Conservation (phyloP, 1,284 basidiomycete genomes). For the Volvariella surrecta region DNA sequence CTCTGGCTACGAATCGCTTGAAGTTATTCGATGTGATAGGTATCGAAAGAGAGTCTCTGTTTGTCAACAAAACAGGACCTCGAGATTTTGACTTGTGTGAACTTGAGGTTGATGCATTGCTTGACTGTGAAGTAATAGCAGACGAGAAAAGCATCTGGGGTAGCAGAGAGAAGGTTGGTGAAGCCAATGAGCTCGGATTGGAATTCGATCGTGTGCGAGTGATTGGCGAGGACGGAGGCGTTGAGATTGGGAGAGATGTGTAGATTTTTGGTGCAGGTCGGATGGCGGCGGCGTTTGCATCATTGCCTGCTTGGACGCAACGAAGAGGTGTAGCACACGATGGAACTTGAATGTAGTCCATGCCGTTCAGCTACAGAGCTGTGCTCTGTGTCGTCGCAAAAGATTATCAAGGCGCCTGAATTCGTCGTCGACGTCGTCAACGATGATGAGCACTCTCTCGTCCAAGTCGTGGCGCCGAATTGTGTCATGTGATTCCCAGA, state of each 20-base stretch:
- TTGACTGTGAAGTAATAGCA: constrained; percentile 7
- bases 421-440: no score
- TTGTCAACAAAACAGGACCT: constrained; percentile 22
- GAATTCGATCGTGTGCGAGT: constrained; percentile 14
- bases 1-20: constrained; percentile 56
- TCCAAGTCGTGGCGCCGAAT: no score
- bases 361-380: no score
- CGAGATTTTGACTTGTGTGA: constrained; percentile 2
- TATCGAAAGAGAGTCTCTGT: constrained; percentile 56
- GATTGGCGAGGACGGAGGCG: constrained; percentile 20
- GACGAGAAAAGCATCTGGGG: constrained; percentile 25
- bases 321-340: constrained; percentile 1
- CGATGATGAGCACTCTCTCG: no score
- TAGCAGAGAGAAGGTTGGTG: constrained; percentile 23
- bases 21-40: constrained; percentile 68
- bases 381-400: no score
- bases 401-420: no score
- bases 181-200: constrained; percentile 16
- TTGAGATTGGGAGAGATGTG: constrained; percentile 37
- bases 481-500: no score
- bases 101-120: constrained; percentile 7
- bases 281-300: neutral
- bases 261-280: constrained; percentile 32
- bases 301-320: neutral
- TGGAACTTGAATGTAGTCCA: constrained; percentile 5